A percentile compares a stretch with the other conserved stretches of the same genome.
phyloP scores from a whole-genome alignment of 441 rosid species.

The Pelargonium australe region DNA sequence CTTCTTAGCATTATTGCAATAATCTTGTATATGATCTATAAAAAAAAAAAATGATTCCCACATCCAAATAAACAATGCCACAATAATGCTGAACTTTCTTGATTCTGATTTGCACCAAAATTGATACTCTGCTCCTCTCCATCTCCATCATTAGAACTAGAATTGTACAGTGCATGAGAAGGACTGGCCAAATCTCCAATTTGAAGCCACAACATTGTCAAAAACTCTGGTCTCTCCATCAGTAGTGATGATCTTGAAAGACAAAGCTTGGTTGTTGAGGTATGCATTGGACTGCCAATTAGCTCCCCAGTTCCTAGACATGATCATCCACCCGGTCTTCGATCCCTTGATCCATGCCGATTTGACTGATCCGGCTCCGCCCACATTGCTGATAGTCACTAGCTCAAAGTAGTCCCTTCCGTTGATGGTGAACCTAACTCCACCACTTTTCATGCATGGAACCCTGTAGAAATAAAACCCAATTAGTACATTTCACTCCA shows the following conservation, averaged over 20 bases:
- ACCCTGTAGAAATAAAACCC: constrained; percentile 34
- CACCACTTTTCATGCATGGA: constrained; percentile 54
- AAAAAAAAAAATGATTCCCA: no score
- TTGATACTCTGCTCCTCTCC: no score
- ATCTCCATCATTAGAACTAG: no score
- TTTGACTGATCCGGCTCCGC: constrained; percentile 47
- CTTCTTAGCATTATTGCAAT: no score
- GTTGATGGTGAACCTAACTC: constrained; percentile 61
- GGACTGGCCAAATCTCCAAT: constrained; percentile 57
- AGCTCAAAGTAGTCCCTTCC: constrained; percentile 72
- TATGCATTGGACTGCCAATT: constrained; percentile 69
- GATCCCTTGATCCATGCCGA: constrained; percentile 54
- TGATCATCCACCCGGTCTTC: constrained; percentile 48
- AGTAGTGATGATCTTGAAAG: constrained; percentile 52
- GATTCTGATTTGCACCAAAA: no score
- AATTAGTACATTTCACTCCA: no score
- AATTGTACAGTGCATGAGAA: not conserved
- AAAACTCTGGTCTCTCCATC: constrained; percentile 46
- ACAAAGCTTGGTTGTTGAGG: constrained; percentile 43
- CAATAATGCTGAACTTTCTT: no score
- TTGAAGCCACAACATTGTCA: constrained; percentile 36
- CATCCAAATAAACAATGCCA: no score
- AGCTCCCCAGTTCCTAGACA: constrained; percentile 77
- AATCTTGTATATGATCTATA: no score
- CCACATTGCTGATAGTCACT: constrained; percentile 31